A percentile compares a stretch with the other conserved stretches of the same genome.
phyloP scores from a whole-genome alignment of 768 basidiomycete species.

The Mycena epipterygia region DNA sequence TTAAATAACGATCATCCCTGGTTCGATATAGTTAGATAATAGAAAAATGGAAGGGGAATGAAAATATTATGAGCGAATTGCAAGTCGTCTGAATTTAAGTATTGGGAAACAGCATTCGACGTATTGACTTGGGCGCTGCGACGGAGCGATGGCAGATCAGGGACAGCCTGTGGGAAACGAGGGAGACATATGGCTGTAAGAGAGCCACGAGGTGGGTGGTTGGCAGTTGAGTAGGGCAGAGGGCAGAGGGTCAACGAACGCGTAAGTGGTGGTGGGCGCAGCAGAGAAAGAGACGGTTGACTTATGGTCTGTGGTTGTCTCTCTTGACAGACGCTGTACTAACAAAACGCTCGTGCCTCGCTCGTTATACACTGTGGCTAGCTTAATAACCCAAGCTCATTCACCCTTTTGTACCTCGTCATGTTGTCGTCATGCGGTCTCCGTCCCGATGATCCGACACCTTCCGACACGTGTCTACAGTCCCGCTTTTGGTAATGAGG shows the following conservation, averaged over 20 bases:
- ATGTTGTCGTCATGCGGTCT: too few species aligned
- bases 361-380: too few species aligned
- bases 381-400: conserved; percentile 50
- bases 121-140: conserved; percentile 40
- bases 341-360: too few species aligned
- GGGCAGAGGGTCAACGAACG: conserved; percentile 50
- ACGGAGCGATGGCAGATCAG: conserved; percentile 60
- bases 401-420: too few species aligned
- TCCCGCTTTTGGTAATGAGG: too few species aligned
- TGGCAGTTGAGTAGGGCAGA: conserved; percentile 51
- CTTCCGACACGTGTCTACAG: too few species aligned
- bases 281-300: conserved; percentile 39
- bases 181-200: conserved; percentile 67
- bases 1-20: conserved; percentile 82
- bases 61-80: conserved; percentile 67
- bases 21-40: conserved; percentile 68
- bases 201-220: conserved; percentile 66
- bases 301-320: too few species aligned
- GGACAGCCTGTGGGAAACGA: conserved; percentile 58
- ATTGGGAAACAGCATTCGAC: conserved; percentile 52
- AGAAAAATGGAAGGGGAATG: conserved; percentile 59
- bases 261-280: conserved; percentile 47
- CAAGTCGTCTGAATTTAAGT: conserved; percentile 62
- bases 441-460: too few species aligned
- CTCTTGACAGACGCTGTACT: too few species aligned